Conservation (phyloP, 148 eudicot species). For the Silene uniflora region DNA sequence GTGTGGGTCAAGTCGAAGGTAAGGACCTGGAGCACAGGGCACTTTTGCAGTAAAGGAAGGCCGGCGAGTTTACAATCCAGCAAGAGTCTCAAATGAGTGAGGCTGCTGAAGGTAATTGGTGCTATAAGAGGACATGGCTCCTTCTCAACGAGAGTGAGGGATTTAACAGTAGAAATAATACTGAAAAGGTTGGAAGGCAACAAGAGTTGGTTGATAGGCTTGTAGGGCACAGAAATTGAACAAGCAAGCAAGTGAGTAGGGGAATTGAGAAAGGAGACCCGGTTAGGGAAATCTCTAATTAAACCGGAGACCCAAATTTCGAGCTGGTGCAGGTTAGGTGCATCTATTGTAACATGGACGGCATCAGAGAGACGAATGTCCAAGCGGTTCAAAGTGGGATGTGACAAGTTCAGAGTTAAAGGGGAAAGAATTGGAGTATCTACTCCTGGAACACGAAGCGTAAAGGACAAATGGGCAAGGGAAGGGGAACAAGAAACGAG, state of each 20-base stretch:
- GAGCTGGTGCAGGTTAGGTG: no score
- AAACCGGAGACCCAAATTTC: no score
- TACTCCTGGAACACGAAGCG: not conserved
- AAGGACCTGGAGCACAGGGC: constrained; percentile 1
- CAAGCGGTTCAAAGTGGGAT: no score
- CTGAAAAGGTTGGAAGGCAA: not conserved
- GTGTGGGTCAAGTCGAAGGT: not conserved
- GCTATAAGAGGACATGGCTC: not conserved
- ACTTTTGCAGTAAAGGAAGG: not conserved
- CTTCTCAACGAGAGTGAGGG: not conserved
- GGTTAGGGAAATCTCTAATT: no score
- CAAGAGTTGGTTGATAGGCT: not conserved
- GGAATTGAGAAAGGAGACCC: no score
- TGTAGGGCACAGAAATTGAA: no score
- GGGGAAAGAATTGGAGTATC: no score
- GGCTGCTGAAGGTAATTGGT: not conserved
- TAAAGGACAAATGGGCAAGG: not conserved
- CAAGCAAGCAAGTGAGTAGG: no score
- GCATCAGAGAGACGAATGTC: no score
- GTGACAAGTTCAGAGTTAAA: not conserved
- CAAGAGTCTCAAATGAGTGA: not conserved
- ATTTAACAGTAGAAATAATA: not conserved
- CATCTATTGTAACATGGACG: no score
- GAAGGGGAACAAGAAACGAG: not conserved
- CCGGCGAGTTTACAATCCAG: not conserved